Percentiles rank a stretch among this genome's conserved stretches.
Evolutionary conservation across 1,284 basidiomycete genomes (phyloP).

Genomic region (Rhizoctonia solani): DNA sequence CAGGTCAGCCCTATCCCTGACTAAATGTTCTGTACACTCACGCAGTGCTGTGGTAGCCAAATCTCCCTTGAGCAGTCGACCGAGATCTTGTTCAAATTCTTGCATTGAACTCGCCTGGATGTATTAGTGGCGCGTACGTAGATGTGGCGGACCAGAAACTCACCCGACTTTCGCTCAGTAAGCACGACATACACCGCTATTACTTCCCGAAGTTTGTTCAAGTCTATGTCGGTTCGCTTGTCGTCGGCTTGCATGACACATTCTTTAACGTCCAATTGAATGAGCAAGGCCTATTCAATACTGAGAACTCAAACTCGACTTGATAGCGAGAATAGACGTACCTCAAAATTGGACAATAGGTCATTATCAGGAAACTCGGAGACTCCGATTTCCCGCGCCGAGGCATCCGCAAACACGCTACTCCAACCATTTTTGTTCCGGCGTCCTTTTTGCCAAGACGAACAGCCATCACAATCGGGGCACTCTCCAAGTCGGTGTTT

Average conservation of each 20-base stretch:
- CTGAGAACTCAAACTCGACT: background rate
- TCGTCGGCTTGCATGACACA: slow-evolving; percentile 63
- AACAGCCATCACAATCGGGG: slow-evolving; percentile 91
- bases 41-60: slow-evolving; percentile 52
- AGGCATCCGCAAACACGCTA: slow-evolving; percentile 83
- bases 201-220: slow-evolving; percentile 80
- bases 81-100: slow-evolving; percentile 88
- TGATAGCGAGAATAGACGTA: slow-evolving; percentile 45
- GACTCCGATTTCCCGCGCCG: slow-evolving; percentile 68
- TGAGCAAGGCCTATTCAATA: slow-evolving; percentile 76
- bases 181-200: slow-evolving; percentile 90
- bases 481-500: slow-evolving; percentile 80
- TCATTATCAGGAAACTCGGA: slow-evolving; percentile 95
- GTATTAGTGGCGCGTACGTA: background rate
- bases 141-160: slow-evolving; percentile 41
- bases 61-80: slow-evolving; percentile 66
- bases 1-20: background rate
- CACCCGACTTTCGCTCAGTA: slow-evolving; percentile 85
- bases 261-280: slow-evolving; percentile 97
- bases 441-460: slow-evolving; percentile 60
- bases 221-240: slow-evolving; percentile 71
- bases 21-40: slow-evolving; percentile 46
- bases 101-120: slow-evolving; percentile 77
- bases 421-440: slow-evolving; percentile 64
- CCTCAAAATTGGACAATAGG: slow-evolving; percentile 94